Base-by-base conservation (phyloP, 495 filamentous ascomycete genomes). In the Cudoniella acicularis region DNA sequence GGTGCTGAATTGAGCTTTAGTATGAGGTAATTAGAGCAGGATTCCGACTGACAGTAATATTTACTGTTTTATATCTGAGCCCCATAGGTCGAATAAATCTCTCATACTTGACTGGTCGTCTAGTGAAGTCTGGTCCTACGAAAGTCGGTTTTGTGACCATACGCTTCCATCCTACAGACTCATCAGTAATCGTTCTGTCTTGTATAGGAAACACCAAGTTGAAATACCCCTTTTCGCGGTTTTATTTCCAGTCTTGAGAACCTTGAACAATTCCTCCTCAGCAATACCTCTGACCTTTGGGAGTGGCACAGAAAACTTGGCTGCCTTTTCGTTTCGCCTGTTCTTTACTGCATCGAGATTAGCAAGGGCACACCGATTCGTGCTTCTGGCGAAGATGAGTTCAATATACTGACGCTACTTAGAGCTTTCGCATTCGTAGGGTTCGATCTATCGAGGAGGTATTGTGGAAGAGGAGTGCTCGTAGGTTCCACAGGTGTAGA, bases 221-320 rank as follows among this genome's bases (percentile, higher is more conserved):
- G 83, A 98, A 97, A 59, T 60, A 66, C 83, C 83, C 78, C 82
- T 83, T 73, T 84, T 80, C 52, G 74, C 69, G 2, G 75, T 75
- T 73, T 84, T 77, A 62, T 74, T 74, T 63, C 94, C 95, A 57
- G 94, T 99, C 77, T 93, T 94, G 68, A 99, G 85, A 41, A 96
- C 92, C 78, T 91, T 92, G 79, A 99, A 99, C 86, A 97, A 92
- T 77, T 99, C 95, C 79, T 96, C 92, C 78, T 98, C 92, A 62
- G 83, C 84, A 66, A 97, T 96, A 60, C 94, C 95, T 67, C 87
- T 79, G 26, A 98, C 93, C 76, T 96, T 97, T 16, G 95, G 94
- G 68, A 99, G 71, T 10, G 94, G 94, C 49, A 99, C 94, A 42
- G 81, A 83, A 69, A 96, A 99, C 72, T 95, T 91, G 18, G 94